Base-by-base conservation (phyloP, 2,329 filamentous ascomycete genomes). In the Fusarium aywerte region DNA sequence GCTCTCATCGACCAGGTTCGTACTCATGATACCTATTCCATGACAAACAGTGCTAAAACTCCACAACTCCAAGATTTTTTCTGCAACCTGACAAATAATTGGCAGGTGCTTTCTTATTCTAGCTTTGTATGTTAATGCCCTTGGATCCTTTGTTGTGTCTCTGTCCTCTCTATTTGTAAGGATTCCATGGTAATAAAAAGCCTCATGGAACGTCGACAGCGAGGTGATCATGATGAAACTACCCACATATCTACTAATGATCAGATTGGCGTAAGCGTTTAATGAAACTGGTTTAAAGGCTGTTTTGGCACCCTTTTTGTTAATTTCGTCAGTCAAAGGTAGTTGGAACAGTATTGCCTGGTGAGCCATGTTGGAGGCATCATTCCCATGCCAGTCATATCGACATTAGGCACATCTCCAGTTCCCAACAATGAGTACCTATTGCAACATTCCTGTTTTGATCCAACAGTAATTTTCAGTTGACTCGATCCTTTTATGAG, bases 161-260 rank as follows among this genome's bases (percentile, higher is more conserved):
- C 11, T 32, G 43, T 32, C 36, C n/a, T 18, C 20, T 21, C 9
- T 40, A n/a, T 20, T 16, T 40, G 20, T 9, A n/a, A 8, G 15
- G 7, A n/a, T n/a, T 35, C 16, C 29, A 35, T n/a, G n/a, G 32
- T 16, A 7, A 18, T 25, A 48, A 36, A 20, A 25, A 13, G 21
- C 39, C 42, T 49, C 54, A 60, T 60, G 38, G 33, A 27, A 23
- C n/a, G 16, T 21, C 29, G 27, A 18, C 23, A 15, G 11, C 15
- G 23, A 61, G 56, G 47, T 45, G 15, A 23, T 16, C 58, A 61
- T 61, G 58, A 61, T 61, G 39, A 39, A 45, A 44, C 29, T 23
- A 54, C 23, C 29, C 20, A 9, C 27, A 9, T 4, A n/a, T 7
- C 7, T 35, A 8, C 15, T 8, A 11, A 15, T 25, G 18, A 13